Evolutionary conservation across 352 stramenopile species (phyloP), one percentile per base, ranked within the genome.

Genomic region (Globisporangium cederbergense): DNA sequence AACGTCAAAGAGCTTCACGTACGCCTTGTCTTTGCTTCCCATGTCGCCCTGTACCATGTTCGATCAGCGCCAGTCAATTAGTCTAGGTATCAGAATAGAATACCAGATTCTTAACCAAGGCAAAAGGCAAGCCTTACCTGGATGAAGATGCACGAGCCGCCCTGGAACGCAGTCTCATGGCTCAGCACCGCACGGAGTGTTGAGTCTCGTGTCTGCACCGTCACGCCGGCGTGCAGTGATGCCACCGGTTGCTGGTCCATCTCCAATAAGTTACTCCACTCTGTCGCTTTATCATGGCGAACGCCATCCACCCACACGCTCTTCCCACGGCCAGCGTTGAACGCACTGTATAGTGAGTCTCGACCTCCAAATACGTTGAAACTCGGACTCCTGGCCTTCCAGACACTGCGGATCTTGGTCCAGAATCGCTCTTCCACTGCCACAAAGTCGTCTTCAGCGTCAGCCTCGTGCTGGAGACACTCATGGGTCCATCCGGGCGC

Each of bases 1-100:
- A 9, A 73, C 68, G 22, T 78, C 74, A 25, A 73, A 78, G 46
- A 81, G 71, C 61, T 81, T 81, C 38, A 78, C 73, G 58, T 78
- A 81, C 25, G 64, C 62, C 20, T 78, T 78, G 50, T 78, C 71
- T 2, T 60, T 65, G 16, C 63, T 64, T 46, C 59, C 36, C 62
- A 78, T 60, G 60, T 67, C 63, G n/a, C 74, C 74, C 68, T 80
- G 45, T 4, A 4, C n/a, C 14, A 60, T 30, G 14, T 0, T 56
- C 34, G 34, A 38, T 7, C 36, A 38, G 10, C 42, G 6, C 18
- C 40, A 6, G 46, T 53, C 13, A 53, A 5, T 25, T 34, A 8
- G 20, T 28, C 13, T 7, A 52, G 32, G 25, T 28, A 28, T 28
- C 25, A 2, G 25, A 28, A 28, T 7, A n/a, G 34, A 53, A 2